Base-by-base conservation (phyloP, 176 grass and related monocot species). In the Eragrostis nindensis region DNA sequence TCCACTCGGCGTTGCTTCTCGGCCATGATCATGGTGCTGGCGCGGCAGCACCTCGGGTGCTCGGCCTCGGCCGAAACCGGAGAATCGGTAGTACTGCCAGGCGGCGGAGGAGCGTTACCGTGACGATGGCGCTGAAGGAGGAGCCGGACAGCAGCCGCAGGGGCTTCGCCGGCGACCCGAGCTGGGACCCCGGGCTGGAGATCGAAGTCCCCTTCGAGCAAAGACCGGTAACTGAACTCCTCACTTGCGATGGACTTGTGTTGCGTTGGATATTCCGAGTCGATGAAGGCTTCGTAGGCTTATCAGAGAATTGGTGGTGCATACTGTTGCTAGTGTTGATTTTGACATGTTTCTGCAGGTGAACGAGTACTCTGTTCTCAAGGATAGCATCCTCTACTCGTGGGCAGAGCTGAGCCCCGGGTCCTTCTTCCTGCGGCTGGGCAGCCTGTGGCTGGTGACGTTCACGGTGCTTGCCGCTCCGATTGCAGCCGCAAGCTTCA, bases 171-270 rank as follows among this genome's bases (percentile, higher is more conserved):
- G 95, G 85, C 13, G 92, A 73, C 0, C 63, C 79, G 69, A 89
- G 77, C 65, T 98, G 95, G 95, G 95, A 98, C 88, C 90, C 92
- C 41, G 92, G 92, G 54, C 65, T 98, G 66, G 95, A 98, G 86
- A 95, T 94, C 67, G 27, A 81, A 50, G 92, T 98, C 40, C 95
- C 95, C 22, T 98, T 91, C 46, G 95, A 98, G 85, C 95, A 98
- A 74, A 87, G 95, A 68, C 95, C 95, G 68, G 95, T 94, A 82
- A 87, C 19, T 22, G 2, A 56, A 7, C 49, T 62, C 40, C 60
- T 39, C 49, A 11, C n/a, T 27, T 5, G 6, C 29, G 15, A 56
- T 5, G 22, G 15, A 41, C 41, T 36, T 57, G 27, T 44, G 10
- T 5, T 21, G 6, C 15, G 14, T 50, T 47, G 45, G 14, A 50